A percentile compares a stretch with the other conserved stretches of the same genome.
These are phyloP conservation scores for Phascolomyces articulosus DNA, from an alignment of 371 early-diverging fungal species.

Conservation along the genomic window DNA sequence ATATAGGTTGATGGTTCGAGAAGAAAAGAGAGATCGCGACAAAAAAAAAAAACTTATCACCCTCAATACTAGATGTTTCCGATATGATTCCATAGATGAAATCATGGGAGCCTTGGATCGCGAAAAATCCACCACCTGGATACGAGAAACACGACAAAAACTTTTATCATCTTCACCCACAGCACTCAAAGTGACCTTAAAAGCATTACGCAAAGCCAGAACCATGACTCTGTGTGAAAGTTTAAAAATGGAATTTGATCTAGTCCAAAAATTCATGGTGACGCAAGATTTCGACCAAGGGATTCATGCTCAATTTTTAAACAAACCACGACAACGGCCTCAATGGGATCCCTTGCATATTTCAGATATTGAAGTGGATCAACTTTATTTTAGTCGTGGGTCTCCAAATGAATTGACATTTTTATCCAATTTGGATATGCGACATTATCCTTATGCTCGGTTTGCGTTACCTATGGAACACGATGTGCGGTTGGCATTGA, in stretches of 20 bases:
- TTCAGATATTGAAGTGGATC: slow-evolving; percentile 56
- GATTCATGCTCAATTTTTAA: slow-evolving; percentile 35
- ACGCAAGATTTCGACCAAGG: slow-evolving; percentile 41
- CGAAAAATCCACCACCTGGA: slow-evolving; percentile 67
- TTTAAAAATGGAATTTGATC: slow-evolving; percentile 83
- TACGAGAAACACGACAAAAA: slow-evolving; percentile 68
- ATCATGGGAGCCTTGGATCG: slow-evolving; percentile 81
- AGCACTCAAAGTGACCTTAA: slow-evolving; percentile 84
- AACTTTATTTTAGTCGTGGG: slow-evolving; percentile 57
- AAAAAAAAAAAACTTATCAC: neutral
- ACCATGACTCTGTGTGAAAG: slow-evolving; percentile 74
- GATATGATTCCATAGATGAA: slow-evolving; percentile 74
- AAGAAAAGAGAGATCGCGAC: neutral
- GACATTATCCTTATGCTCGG: slow-evolving; percentile 72
- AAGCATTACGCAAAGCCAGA: slow-evolving; percentile 73
- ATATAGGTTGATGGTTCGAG: too few relatives aligned
- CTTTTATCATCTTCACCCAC: slow-evolving; percentile 81
- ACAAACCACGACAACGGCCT: slow-evolving; percentile 21
- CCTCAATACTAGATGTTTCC: slow-evolving; percentile 92
- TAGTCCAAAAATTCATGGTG: slow-evolving; percentile 75
- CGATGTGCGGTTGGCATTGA: slow-evolving; percentile 70
- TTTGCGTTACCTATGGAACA: slow-evolving; percentile 81
- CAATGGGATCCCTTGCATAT: slow-evolving; percentile 16
- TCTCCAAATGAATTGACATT: slow-evolving; percentile 37
- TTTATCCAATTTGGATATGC: slow-evolving; percentile 31